phyloP scores from a whole-genome alignment of 257 asterid species.

The Plantago ovata region DNA sequence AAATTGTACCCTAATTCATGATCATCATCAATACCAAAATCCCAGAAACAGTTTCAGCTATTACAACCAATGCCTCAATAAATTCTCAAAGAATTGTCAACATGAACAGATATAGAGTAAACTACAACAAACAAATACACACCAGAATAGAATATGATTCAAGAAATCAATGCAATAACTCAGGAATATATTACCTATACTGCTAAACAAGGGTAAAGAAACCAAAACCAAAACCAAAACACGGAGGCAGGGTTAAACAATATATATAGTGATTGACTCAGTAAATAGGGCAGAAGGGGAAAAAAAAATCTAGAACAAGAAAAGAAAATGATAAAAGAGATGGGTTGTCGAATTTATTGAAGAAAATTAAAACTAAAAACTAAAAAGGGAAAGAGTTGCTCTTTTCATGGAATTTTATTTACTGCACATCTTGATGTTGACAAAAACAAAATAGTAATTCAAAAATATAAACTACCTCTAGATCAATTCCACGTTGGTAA shows the following conservation, averaged over 20 bases:
- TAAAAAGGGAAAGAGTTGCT: slow-evolving; percentile 16
- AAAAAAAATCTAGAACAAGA: slow-evolving; percentile 11
- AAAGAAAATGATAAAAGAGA: slow-evolving; percentile 9
- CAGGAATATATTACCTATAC: slow-evolving; percentile 19
- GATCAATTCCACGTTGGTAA: slow-evolving; percentile 31
- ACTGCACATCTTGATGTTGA: background rate
- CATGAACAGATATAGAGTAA: slow-evolving; percentile 8
- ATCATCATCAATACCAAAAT: slow-evolving; percentile 8
- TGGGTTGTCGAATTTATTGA: slow-evolving; percentile 19
- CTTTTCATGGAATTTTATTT: slow-evolving; percentile 13
- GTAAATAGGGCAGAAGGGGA: slow-evolving; percentile 11
- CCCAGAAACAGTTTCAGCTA: slow-evolving; percentile 13
- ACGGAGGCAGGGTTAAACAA: slow-evolving; percentile 7
- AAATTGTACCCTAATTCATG: slow-evolving; percentile 19
- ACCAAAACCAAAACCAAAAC: slow-evolving; percentile 18
- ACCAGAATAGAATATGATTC: slow-evolving; percentile 8
- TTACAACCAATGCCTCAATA: slow-evolving; percentile 13
- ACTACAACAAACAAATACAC: slow-evolving; percentile 4
- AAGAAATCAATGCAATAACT: slow-evolving; percentile 16
- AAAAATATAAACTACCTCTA: slow-evolving; percentile 25
- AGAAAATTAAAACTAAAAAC: slow-evolving; percentile 11
- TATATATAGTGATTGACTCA: slow-evolving; percentile 16
- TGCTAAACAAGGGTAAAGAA: slow-evolving; percentile 14
- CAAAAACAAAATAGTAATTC: no score
- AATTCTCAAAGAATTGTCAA: slow-evolving; percentile 3